phyloP scores from a whole-genome alignment of 805 yeast species.

The Yarrowia sp. region DNA sequence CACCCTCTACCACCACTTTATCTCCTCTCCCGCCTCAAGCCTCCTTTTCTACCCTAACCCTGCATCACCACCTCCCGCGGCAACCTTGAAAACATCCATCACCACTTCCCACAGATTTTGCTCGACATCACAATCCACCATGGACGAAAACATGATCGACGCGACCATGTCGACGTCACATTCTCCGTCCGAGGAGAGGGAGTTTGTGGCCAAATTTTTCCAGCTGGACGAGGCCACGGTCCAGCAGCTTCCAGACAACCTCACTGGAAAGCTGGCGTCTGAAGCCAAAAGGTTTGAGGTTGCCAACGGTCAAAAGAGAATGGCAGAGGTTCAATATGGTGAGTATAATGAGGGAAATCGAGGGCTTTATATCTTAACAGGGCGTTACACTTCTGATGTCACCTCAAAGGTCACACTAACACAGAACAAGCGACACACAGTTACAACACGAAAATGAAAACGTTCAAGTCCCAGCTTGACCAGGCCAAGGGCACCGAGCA shows the following conservation, averaged over 20 bases:
- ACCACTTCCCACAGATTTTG: neutral
- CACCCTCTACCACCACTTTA: neutral
- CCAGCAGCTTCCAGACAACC: neutral
- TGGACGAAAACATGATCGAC: conserved; percentile 9
- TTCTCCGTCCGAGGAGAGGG: neutral
- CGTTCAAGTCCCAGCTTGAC: conserved; percentile 23
- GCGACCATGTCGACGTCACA: neutral
- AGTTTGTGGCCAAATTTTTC: conserved; percentile 18
- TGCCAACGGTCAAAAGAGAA: conserved; percentile 32
- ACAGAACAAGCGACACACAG: conserved; percentile 28
- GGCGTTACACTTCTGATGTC: too few species aligned
- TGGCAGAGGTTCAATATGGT: conserved; percentile 32
- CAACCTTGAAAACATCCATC: conserved; percentile 11
- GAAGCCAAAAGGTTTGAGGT: conserved; percentile 32
- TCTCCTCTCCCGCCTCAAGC: neutral
- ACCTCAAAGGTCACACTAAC: neutral
- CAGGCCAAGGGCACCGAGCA: neutral
- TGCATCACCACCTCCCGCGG: neutral
- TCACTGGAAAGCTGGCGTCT: neutral
- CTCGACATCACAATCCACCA: neutral
- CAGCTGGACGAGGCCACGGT: neutral
- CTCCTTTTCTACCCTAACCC: neutral
- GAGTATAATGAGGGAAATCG: conserved; percentile 11
- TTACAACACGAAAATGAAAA: conserved; percentile 19
- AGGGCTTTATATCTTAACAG: too few species aligned